Conservation (phyloP, 495 filamentous ascomycete species). For the Aspergillus panamensis region DNA sequence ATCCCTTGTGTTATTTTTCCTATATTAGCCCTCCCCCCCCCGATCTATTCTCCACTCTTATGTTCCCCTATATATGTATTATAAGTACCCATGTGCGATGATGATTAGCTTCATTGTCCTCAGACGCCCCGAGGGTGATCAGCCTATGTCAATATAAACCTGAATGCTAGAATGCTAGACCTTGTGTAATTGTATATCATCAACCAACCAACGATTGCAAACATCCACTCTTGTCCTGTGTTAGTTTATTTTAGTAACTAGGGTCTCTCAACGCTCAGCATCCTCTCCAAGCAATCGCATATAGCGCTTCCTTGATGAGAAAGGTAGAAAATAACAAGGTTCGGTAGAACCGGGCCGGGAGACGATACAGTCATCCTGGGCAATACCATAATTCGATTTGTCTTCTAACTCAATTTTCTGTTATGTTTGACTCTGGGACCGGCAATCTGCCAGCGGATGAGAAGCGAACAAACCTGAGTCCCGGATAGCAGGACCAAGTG, state of each 20-base stretch:
- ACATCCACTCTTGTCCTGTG: no score
- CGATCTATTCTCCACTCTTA: slow-evolving; percentile 24
- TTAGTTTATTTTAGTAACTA: not conserved
- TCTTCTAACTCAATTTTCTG: slow-evolving; percentile 13
- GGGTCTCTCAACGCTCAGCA: not conserved
- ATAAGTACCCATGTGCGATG: slow-evolving; percentile 13
- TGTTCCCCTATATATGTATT: slow-evolving; percentile 16
- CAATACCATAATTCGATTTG: not conserved
- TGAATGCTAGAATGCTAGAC: not conserved
- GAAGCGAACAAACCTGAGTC: slow-evolving; percentile 4
- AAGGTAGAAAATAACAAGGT: slow-evolving; percentile 28
- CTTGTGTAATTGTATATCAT: not conserved
- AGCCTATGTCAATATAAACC: slow-evolving; percentile 2
- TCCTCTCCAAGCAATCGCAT: slow-evolving; percentile 47
- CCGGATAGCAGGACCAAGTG: not conserved
- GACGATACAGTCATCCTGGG: not conserved
- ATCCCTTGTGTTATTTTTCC: not conserved
- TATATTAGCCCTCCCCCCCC: not conserved
- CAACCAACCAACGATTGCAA: not conserved
- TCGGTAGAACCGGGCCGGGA: not conserved
- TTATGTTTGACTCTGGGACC: slow-evolving; percentile 3
- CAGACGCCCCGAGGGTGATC: not conserved
- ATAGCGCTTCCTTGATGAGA: slow-evolving; percentile 45
- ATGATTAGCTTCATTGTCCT: slow-evolving; percentile 9
- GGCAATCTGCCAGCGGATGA: slow-evolving; percentile 5